Evolutionary conservation across 306 rosid genomes (phyloP).

Genomic region (Castanea crenata): DNA sequence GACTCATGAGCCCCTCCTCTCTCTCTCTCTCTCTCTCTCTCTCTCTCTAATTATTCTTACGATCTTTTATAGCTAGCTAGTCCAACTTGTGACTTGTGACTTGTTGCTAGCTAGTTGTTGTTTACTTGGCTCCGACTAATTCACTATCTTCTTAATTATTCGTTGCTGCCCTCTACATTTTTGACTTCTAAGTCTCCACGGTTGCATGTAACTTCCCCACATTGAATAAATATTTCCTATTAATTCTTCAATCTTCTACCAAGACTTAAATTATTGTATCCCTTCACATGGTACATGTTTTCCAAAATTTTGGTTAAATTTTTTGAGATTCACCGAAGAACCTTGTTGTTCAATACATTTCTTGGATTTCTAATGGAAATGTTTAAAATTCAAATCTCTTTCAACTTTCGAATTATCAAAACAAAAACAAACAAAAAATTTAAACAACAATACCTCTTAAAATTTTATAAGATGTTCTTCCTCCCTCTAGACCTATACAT

Average conservation of each 20-base stretch:
- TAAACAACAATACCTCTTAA: too few species aligned
- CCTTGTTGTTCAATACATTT: too few species aligned
- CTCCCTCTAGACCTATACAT: too few species aligned
- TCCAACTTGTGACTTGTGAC: slow-evolving; percentile 2
- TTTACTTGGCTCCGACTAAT: not conserved
- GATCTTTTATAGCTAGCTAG: not conserved
- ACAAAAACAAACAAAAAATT: too few species aligned
- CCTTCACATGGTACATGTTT: not conserved
- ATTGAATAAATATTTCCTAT: not conserved
- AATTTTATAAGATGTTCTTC: too few species aligned
- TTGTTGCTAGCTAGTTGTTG: not conserved
- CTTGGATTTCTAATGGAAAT: fast-evolving
- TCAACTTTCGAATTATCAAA: too few species aligned
- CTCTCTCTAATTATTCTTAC: too few species aligned
- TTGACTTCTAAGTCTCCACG: not conserved
- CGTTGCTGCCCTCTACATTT: not conserved
- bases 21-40: not conserved
- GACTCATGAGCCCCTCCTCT: not conserved
- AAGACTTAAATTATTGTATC: too few species aligned
- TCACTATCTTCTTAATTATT: too few species aligned
- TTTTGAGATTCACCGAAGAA: too few species aligned
- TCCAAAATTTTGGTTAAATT: too few species aligned
- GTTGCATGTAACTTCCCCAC: not conserved
- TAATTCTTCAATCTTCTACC: not conserved
- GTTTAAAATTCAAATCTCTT: too few species aligned